Evolutionary conservation across 345 rosid species (phyloP), one percentile per base, ranked within the genome.

Genomic region (Salix viminalis): DNA sequence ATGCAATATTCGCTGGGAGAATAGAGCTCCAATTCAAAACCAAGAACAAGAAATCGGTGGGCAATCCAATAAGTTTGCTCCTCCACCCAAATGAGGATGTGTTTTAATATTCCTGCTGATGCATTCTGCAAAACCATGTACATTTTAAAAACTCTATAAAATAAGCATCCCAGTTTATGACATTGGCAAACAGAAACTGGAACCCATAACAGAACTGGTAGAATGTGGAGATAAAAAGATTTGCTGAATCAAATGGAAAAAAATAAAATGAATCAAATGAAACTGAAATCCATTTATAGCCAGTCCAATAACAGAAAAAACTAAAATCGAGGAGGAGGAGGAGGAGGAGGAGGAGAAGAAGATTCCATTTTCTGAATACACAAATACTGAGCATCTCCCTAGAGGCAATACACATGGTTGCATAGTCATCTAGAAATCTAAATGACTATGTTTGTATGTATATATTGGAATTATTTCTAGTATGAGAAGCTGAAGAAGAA

Each of bases 31-130:
- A 96, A 85, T 52, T 96, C 97, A 75, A 96, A 96, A 68, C 99
- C 99, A 83, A 94, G 84, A 71, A 85, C 79, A 74, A 96, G 94
- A 88, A 91, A 96, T 60, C 95, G 91, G 73, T 83, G 87, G 34
- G 97, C 97, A 82, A 96, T 92, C 99, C 99, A 96, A 80, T 91
- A 88, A 32, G 91, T 89, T 87, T 91, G 95, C 90, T 93, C 97
- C 79, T 96, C 97, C 81, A 94, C 87, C 97, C 97, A 94, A 78
- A 86, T 74, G 67, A 91, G 93, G 61, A 96, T 83, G 39, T 90
- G 89, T 52, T 89, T 89, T 79, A 90, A 80, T 78, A 88, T 86
- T 80, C 83, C 71, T 58, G 69, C 72, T 54, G 81, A 74, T 44
- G 78, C 77, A 72, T 87, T 90, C 99, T 96, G 94, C 87, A 83